These are phyloP conservation scores for Myxozyma mucilagina DNA, from an alignment of 805 yeast genomes.

Conservation along the genomic window DNA sequence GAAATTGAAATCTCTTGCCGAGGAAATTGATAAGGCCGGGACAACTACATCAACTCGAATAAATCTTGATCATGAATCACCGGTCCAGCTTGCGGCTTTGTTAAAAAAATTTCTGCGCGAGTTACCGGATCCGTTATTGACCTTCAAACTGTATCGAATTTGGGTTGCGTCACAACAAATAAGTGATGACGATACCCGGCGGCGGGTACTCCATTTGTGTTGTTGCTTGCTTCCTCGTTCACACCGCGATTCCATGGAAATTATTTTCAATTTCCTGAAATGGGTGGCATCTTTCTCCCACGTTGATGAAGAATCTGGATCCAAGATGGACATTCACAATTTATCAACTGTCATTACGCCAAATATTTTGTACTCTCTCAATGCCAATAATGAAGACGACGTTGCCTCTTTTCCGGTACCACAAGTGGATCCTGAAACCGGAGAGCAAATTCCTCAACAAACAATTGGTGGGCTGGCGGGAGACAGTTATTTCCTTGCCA, in stretches of 20 bases:
- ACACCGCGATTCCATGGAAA: conserved; percentile 84
- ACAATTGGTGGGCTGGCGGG: conserved; percentile 47
- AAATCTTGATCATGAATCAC: conserved; percentile 55
- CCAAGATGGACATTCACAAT: conserved; percentile 95
- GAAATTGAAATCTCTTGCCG: conserved; percentile 69
- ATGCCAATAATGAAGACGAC: conserved; percentile 10
- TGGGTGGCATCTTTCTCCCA: conserved; percentile 97
- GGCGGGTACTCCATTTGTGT: conserved; percentile 58
- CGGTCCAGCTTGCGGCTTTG: conserved; percentile 90
- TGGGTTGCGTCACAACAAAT: conserved; percentile 52
- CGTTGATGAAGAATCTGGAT: conserved; percentile 83
- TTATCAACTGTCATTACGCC: conserved; percentile 96
- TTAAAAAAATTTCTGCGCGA: conserved; percentile 89
- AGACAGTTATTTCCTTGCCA: conserved; percentile 76
- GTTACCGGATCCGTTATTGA: conserved; percentile 86
- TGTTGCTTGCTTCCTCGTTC: conserved; percentile 78
- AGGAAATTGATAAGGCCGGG: conserved; percentile 73
- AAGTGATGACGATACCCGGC: conserved; percentile 48
- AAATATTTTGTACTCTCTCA: conserved; percentile 64
- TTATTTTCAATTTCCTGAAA: conserved; percentile 75
- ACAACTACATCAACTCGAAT: background rate
- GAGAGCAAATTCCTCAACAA: conserved; percentile 3
- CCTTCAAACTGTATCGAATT: conserved; percentile 68
- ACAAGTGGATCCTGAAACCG: background rate
- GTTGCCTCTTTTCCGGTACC: background rate